Evolutionary conservation across 208 protist genomes (phyloP), one percentile per base, ranked within the genome.

Genomic region (Crithidia fasciculata): DNA sequence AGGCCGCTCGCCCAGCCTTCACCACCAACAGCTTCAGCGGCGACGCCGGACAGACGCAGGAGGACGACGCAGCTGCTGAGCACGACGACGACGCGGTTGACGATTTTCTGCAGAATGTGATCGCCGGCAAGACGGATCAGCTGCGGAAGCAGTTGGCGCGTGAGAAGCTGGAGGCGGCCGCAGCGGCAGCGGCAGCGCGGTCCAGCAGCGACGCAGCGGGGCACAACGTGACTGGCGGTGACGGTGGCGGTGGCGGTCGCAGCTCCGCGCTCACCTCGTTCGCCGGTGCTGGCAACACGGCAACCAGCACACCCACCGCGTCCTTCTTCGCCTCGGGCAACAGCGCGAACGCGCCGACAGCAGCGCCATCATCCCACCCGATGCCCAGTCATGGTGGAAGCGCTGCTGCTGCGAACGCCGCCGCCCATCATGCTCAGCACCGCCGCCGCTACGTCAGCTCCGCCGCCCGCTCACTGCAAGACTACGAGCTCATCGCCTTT

Each of bases 401-500:
- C 28, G 28, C 28, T 28, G 28, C 28, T 28, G 28, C 28, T 1
- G 28, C 28, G 28, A 9, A 9, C 54, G 19, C 39, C 8, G 52
- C 52, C n/a, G 52, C 52, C 8, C 41, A 28, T 1, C 45, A 39
- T 15, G 37, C 13, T 8, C 50, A 57, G 40, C 65, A 70, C 43
- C 65, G 65, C 2, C 65, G 57, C 43, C 28, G 41, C 18, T 82
- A 80, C 62, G 69, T 82, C 47, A 88, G 80, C 72, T 92, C 85
- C 39, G 92, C 92, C 43, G 92, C 89, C 4, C 85, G 87, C n/a
- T 94, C 85, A 6, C 74, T 96, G 63, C 84, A 90, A 69, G 82
- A 88, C 52, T 96, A 95, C 74, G 89, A 96, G 78, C 82, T 96
- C 12, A 81, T 96, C 47, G 92, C 92, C 7, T 93, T 92, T 63